Base-by-base conservation (phyloP, 257 asterid genomes). In the Jacaranda copaia region DNA sequence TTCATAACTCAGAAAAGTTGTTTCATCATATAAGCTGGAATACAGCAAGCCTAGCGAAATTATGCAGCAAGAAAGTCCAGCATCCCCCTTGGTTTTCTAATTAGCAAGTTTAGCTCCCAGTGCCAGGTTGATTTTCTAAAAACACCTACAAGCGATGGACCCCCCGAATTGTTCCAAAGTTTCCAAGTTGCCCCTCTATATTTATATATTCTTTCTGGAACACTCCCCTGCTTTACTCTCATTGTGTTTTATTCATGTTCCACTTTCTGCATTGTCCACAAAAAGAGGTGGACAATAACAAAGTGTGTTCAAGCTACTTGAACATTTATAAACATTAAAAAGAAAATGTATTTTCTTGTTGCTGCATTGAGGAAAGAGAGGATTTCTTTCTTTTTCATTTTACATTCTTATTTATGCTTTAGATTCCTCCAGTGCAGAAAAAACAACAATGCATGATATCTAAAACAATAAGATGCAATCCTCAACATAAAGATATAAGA, bases 341-440 rank as follows among this genome's bases (percentile, higher is more conserved):
- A 61, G 57, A 46, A 32, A 59, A 14, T n/a, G 15, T 36, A 49
- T 18, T 64, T 52, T 68, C 72, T 40, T 45, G 46, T 51, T 48
- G 13, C 56, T 67, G 55, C 51, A 63, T 71, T 38, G 52, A 11
- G 49, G n/a, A 45, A 70, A 69, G 58, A 66, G 63, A 55, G 49
- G 15, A 49, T 40, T 40, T 46, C 15, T 61, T 16, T 13, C 49
- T 46, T 13, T 73, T 73, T 39, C 40, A 16, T 38, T 13, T 40
- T 36, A 64, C 55, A 14, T 25, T 25, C 32, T 25, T 25, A 25
- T 25, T 25, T 25, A 45, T 52, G 40, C 72, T 48, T 25, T 56
- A 76, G 65, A 71, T 65, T 69, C 62, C 59, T 56, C 32, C 53
- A 56, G 65, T 6, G 45, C 66, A 46, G 43, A 65, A 51, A 18